Percentiles rank a stretch among this genome's conserved stretches.
These are phyloP conservation scores for Fagus crenata DNA, from an alignment of 306 rosid genomes.

Conservation along the genomic window DNA sequence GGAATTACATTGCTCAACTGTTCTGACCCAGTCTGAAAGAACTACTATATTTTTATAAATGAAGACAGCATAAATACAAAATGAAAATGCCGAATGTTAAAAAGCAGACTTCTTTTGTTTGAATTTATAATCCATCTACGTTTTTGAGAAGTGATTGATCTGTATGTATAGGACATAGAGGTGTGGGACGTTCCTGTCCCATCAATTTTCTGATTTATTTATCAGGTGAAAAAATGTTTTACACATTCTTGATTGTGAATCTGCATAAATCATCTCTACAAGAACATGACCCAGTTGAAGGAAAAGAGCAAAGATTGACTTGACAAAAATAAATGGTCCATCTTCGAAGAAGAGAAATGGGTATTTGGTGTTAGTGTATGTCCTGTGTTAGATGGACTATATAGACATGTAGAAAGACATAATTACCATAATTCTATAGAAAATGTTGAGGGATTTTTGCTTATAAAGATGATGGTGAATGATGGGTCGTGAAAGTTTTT, in stretches of 20 bases:
- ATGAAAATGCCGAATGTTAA: not conserved
- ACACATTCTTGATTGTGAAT: not conserved
- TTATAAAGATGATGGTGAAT: not conserved
- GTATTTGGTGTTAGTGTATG: not conserved
- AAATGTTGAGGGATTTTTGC: no score
- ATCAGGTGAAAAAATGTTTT: no score
- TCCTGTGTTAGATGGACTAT: not conserved
- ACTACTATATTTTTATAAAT: constrained; percentile 1
- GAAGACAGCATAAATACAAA: not conserved
- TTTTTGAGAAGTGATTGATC: not conserved
- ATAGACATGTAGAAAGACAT: not conserved
- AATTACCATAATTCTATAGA: not conserved
- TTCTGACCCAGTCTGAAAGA: not conserved
- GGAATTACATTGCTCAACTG: not conserved
- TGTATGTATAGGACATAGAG: not conserved
- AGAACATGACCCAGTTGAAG: not conserved
- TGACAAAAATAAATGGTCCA: not conserved
- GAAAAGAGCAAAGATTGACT: not conserved
- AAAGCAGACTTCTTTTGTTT: not conserved
- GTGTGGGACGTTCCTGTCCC: no score
- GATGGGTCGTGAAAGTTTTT: not conserved
- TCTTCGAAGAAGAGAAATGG: not conserved
- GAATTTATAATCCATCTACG: not conserved
- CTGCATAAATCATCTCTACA: not conserved
- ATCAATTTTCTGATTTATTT: no score